These are phyloP conservation scores for Pleodorina starrii DNA, from an alignment of 139 green algal species.

Conservation along the genomic window DNA sequence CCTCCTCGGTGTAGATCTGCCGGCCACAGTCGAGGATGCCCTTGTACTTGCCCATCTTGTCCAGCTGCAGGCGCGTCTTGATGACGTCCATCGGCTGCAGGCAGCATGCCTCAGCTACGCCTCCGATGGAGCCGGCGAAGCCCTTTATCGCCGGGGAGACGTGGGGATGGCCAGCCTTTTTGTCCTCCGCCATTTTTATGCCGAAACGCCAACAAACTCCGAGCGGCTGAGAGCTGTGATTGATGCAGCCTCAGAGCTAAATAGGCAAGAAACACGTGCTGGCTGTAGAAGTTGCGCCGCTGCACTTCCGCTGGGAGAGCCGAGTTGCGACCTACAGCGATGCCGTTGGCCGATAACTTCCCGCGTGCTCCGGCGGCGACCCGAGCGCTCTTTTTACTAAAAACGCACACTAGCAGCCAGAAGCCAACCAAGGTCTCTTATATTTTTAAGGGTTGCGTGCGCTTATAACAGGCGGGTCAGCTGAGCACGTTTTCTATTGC, in stretches of 20 bases:
- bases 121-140: conserved; percentile 88
- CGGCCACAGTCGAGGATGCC: conserved; percentile 86
- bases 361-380: conserved; percentile 14
- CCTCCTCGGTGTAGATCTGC: conserved; percentile 87
- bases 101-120: conserved; percentile 90
- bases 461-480: too few species aligned
- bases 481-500: too few species aligned
- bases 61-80: conserved; percentile 96
- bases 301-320: too few species aligned
- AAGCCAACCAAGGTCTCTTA: too few species aligned
- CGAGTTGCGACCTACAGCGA: neutral
- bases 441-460: too few species aligned
- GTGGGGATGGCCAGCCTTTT: neutral
- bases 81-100: conserved; percentile 96
- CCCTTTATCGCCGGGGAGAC: conserved; percentile 67
- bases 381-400: neutral
- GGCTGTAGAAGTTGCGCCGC: neutral
- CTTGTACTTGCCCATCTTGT: conserved; percentile 85
- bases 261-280: neutral
- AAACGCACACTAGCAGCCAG: too few species aligned
- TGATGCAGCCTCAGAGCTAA: neutral
- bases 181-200: conserved; percentile 12
- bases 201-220: neutral
- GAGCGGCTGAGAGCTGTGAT: too few species aligned
- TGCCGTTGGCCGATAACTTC: conserved; percentile 13